Evolutionary conservation across 75 land plant genomes (phyloP), one percentile per base, ranked within the genome.

Genomic region (Pseudotsuga menziesii): DNA sequence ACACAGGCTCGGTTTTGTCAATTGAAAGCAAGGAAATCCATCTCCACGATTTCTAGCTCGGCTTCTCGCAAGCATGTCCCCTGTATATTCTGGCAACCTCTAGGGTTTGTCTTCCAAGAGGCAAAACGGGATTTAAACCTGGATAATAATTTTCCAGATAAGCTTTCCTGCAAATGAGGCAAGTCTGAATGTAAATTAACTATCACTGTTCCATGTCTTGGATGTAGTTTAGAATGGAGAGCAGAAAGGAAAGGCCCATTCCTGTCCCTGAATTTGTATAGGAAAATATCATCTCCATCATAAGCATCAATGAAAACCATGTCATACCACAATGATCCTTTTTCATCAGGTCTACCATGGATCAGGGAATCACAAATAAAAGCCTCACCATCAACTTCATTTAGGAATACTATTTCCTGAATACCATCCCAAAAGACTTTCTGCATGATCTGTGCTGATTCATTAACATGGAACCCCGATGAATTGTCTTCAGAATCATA

Each of bases 231-330:
- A 35, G 67, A 66, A 26, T 61, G 57, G 25, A 96, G 92, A 57
- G 85, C 77, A 73, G 80, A 66, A 7, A 96, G 84, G 57, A 96
- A 96, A 60, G 82, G 81, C n/a, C 91, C 89, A 77, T 88, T 11
- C 58, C 86, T 84, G 71, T 86, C 90, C 97, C 97, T 90, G 0
- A 96, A 84, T 73, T 87, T 85, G 56, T 22, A 75, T 6, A 94
- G 97, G 70, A 96, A 93, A 67, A 88, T 86, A 81, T 93, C 94
- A 27, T 96, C 90, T 13, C 97, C 98, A 88, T 96, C 97, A 83
- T 88, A 96, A 58, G 98, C 97, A 82, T 96, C 98, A 29, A 96
- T 81, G 75, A 96, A 96, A 63, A 93, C 86, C 67, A 96, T 63
- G 69, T 96, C 98, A 77, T 96, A 96, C 14, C 80, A 72, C 67